Evolutionary conservation across 1,284 basidiomycete genomes (phyloP), one percentile per base, ranked within the genome.

Genomic region (Stygiomarasmius scandens): DNA sequence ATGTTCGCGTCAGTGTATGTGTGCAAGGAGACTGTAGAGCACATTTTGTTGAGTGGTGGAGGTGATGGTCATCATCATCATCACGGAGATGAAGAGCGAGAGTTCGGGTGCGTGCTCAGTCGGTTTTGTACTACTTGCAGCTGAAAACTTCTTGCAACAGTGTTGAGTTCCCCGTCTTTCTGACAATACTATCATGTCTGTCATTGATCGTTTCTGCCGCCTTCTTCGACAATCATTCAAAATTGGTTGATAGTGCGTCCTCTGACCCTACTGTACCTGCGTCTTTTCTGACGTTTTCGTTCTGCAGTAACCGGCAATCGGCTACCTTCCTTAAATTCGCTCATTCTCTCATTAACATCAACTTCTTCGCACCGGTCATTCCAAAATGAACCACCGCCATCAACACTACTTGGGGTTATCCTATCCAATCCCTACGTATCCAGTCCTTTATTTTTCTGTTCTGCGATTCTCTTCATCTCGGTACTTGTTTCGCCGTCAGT

Each of bases 1-100:
- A 85, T 96, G 69, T 97, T 98, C 68, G 84, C 93, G 0, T 88
- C 92, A 0, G 87, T 96, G 6, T 98, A 97, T 72, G 90, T 96
- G 23, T 94, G 92, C 67, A 98, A 97, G 68, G 95, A 98, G 77
- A 90, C 92, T 0, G 77, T 97, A 2, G 93, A 95, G 71, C 92
- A 93, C 68, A 70, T 93, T 34, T 67, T 95, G 6, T 78, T 95
- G 57, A 84, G 76, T 60, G 71, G 73, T 46, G 61, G 58, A 12
- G 69, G 62, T 29, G 84, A 85, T 48, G 84, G 84, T 0, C 86
- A 89, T 62, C 84, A 87, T 64, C 85, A 85, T 63, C 85, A 86
- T 66, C 75, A 77, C 45, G 65, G 68, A 1, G 71, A 71, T 22
- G 74, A 76, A 36, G 69, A 74, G 43, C 64, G 61, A 10, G 60